Conservation (phyloP, 495 filamentous ascomycete genomes). For the Neurospora tetrasperma region DNA sequence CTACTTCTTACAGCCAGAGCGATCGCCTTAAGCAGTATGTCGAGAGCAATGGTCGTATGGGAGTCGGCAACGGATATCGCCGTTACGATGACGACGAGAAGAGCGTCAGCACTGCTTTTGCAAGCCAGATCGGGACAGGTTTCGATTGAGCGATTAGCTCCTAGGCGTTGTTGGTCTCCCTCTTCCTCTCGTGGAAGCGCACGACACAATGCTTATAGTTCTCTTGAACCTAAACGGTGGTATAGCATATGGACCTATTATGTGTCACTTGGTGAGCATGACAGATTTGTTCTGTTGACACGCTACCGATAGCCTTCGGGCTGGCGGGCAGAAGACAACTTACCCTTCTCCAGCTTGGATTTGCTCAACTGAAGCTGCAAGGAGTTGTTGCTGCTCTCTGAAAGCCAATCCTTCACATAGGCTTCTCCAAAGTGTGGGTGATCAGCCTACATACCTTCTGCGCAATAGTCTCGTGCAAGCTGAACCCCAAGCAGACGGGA, state of each 20-base stretch:
- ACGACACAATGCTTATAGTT: background rate
- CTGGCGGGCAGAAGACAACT: background rate
- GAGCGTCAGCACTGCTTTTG: conserved; percentile 91
- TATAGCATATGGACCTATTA: background rate
- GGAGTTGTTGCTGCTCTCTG: background rate
- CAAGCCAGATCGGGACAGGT: conserved; percentile 74
- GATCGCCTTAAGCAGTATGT: conserved; percentile 83
- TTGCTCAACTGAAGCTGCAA: background rate
- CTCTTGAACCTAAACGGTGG: background rate
- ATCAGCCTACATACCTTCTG: background rate
- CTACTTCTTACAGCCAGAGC: conserved; percentile 38
- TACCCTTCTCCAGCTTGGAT: background rate
- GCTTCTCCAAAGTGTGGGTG: background rate
- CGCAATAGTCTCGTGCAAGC: background rate
- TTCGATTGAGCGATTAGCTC: conserved; percentile 65
- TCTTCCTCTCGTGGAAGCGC: background rate
- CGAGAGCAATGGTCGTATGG: conserved; percentile 51
- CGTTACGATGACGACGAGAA: conserved; percentile 89
- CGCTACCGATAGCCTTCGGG: background rate
- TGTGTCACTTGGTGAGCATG: background rate
- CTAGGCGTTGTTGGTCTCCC: background rate
- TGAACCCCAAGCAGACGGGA: background rate
- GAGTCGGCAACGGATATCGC: conserved; percentile 62
- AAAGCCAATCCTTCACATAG: background rate
- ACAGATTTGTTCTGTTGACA: background rate